These are phyloP conservation scores for Colletotrichum phormii DNA, from an alignment of 2,329 filamentous ascomycete genomes.

Conservation along the genomic window DNA sequence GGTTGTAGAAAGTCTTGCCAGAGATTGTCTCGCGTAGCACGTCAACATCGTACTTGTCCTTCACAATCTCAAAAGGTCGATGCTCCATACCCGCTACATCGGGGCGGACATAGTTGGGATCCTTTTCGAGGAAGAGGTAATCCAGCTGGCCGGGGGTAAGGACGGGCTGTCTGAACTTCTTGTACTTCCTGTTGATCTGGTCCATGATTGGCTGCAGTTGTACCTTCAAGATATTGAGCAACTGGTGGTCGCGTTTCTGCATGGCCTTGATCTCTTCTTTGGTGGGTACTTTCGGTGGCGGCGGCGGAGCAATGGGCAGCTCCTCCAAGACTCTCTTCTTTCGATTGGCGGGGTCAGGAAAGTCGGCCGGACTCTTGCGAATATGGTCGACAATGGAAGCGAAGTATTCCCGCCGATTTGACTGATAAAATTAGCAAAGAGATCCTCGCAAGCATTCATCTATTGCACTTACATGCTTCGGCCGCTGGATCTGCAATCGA, in stretches of 20 bases:
- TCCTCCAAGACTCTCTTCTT: conserved; percentile 87
- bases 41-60: conserved; percentile 81
- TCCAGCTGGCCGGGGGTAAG: conserved; percentile 80
- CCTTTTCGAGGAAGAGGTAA: conserved; percentile 86
- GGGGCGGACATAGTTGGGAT: conserved; percentile 76
- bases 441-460: background rate
- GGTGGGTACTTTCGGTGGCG: conserved; percentile 74
- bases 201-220: conserved; percentile 96
- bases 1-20: conserved; percentile 92
- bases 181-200: conserved; percentile 90
- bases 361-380: conserved; percentile 82
- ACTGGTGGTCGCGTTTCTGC: conserved; percentile 84
- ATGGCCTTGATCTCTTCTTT: conserved; percentile 85
- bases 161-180: conserved; percentile 84
- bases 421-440: conserved; percentile 51
- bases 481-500: conserved; percentile 75
- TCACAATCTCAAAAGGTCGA: conserved; percentile 82
- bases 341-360: conserved; percentile 86
- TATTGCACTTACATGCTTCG: conserved; percentile 65
- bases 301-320: conserved; percentile 79
- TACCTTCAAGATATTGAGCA: conserved; percentile 88
- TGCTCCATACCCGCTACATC: conserved; percentile 65
- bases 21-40: conserved; percentile 81
- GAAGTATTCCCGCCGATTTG: conserved; percentile 84
- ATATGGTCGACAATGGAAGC: conserved; percentile 79